Evolutionary conservation across 1,139 yeast genomes (phyloP).

Genomic region (Kluyveromyces sp.): DNA sequence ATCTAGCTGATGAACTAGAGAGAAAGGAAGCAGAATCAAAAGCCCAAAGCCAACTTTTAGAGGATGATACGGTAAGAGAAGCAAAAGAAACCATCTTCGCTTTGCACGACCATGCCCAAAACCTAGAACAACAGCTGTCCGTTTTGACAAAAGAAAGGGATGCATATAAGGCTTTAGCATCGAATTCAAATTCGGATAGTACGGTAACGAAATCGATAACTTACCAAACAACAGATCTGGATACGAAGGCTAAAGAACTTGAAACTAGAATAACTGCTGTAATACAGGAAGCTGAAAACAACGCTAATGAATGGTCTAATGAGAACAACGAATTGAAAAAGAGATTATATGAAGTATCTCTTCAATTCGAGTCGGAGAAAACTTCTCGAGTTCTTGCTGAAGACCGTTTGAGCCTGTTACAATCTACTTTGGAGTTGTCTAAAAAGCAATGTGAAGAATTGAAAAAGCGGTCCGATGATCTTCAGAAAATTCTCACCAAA

Average conservation of each 20-base stretch:
- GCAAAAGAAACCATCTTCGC: constrained; percentile 70
- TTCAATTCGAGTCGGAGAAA: constrained; percentile 39
- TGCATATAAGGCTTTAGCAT: constrained; percentile 13
- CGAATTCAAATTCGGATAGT: constrained; percentile 25
- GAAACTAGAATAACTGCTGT: constrained; percentile 32
- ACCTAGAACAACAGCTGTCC: constrained; percentile 30
- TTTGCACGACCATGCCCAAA: constrained; percentile 55
- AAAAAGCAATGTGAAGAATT: constrained; percentile 42
- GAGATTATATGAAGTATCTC: constrained; percentile 45
- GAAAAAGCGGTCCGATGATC: constrained; percentile 35
- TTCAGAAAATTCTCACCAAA: constrained; percentile 49
- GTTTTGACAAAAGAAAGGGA: constrained; percentile 17
- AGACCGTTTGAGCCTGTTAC: constrained; percentile 37
- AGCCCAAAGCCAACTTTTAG: constrained; percentile 40
- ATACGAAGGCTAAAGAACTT: constrained; percentile 26
- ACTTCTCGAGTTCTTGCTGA: constrained; percentile 39
- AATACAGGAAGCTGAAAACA: constrained; percentile 37
- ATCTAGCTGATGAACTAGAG: constrained; percentile 64
- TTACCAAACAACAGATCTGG: constrained; percentile 29
- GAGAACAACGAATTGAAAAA: constrained; percentile 34
- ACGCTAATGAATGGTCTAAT: constrained; percentile 35
- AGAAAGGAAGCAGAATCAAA: constrained; percentile 37
- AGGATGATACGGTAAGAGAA: constrained; percentile 53
- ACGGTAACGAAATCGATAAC: constrained; percentile 10
- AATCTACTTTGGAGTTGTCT: constrained; percentile 33